Conservation (phyloP, 768 basidiomycete species). For the Paxillus ammoniavirescens region DNA sequence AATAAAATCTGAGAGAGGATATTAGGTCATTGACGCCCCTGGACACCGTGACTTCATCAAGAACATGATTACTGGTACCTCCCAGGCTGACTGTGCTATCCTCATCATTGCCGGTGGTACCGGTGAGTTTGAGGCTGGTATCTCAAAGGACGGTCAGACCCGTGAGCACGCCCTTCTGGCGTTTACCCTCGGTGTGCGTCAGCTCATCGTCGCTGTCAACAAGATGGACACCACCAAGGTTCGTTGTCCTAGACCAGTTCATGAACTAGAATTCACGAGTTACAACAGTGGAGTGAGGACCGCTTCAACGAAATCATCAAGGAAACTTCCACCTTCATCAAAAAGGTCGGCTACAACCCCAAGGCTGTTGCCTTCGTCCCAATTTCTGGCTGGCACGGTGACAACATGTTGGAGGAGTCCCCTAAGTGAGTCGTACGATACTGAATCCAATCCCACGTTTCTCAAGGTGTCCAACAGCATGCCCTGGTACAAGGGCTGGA, state of each 20-base stretch:
- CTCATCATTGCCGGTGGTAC: constrained; percentile 99
- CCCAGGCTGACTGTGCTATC: constrained; percentile 99
- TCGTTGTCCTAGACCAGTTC: background rate
- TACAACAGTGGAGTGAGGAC: constrained; percentile 90
- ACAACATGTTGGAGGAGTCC: constrained; percentile 99
- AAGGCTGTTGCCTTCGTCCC: constrained; percentile 98
- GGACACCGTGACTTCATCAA: constrained; percentile 99
- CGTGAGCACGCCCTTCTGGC: constrained; percentile 99
- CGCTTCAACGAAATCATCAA: constrained; percentile 99
- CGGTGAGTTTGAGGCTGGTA: constrained; percentile 99
- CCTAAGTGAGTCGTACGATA: constrained; percentile 59
- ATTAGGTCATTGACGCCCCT: constrained; percentile 96
- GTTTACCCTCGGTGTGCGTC: constrained; percentile 99
- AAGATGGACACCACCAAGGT: constrained; percentile 99
- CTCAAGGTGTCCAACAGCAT: constrained; percentile 56
- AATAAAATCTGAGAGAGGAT: constrained; percentile 4
- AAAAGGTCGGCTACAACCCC: constrained; percentile 99
- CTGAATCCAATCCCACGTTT: constrained; percentile 3
- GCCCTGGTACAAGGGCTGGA: constrained; percentile 99
- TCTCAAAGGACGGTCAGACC: constrained; percentile 99
- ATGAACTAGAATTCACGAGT: constrained; percentile 1
- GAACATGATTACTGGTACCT: constrained; percentile 99
- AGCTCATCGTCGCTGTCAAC: constrained; percentile 99
- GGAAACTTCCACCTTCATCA: constrained; percentile 97
- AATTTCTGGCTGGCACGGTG: constrained; percentile 99